Evolutionary conservation across 2,329 filamentous ascomycete species (phyloP), one percentile per base, ranked within the genome.

Genomic region (Paraphaeosphaeria minitans): DNA sequence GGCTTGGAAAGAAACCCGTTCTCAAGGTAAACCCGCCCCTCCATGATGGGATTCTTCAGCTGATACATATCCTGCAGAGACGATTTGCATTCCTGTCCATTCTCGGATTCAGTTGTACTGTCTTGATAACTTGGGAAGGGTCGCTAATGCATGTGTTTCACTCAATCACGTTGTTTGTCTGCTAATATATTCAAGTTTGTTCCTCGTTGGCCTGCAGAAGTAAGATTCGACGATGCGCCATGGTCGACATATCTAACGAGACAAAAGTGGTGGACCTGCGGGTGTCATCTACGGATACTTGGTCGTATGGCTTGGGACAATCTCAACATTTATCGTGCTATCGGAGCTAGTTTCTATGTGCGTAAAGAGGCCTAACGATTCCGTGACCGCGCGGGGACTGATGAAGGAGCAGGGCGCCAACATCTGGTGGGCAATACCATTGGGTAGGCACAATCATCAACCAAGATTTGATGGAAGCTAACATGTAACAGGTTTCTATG

Each of bases 271-370:
- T 10, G 72, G 72, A 13, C 64, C 71, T 1, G 68, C 71, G 12
- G 72, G 71, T 47, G 63, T 71, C 53, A 66, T 74, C 31, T 75
- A 69, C 29, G 68, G 70, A n/a, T 75, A 70, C 37, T 35, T 73
- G 10, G 51, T 68, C 5, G 65, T 66, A 10, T 75, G 71, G 69
- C 2, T 66, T 4, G 71, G 72, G n/a, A 70, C 69, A 0, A 61
- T 69, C 29, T 72, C 71, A 6, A 62, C 66, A 5, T 70, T 70
- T 37, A 60, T 67, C 29, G 68, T 70, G 4, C 61, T 73, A 9
- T 67, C 66, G 16, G 72, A 75, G 49, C 66, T 77, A 55, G 74
- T 69, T 0, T 77, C 74, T 2, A 74, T 77, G 73, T 66, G 43
- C 58, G 65, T 55, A 19, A 4, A 29, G 16, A 27, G 24, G 45